Evolutionary conservation across 2,329 filamentous ascomycete species (phyloP), one percentile per base, ranked within the genome.

Genomic region (Clonostachys chloroleuca): DNA sequence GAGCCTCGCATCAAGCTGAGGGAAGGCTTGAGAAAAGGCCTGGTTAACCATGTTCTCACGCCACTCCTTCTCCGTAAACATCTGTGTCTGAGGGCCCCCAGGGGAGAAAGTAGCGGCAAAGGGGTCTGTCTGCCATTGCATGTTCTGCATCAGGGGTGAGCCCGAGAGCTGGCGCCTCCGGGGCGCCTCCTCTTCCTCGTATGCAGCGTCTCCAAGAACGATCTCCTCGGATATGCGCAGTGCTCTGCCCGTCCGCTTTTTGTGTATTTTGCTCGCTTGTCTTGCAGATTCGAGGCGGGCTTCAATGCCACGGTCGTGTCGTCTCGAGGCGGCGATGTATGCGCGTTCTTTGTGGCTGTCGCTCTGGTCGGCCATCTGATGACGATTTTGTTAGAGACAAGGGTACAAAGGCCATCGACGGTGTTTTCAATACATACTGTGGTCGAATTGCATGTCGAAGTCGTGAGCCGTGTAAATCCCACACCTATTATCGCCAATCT

Each of bases 181-280:
- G 1, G 86, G 83, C 55, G 95, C 89, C 46, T 95, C 91, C 59
- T 95, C 89, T 65, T 96, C 92, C 59, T 96, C 91, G 62, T 96
- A 96, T 89, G 96, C 95, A 63, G 95, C 90, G 63, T 96, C 92
- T 52, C 89, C 91, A 55, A 87, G 74, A 12, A 96, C 91, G 18
- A 94, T 91, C 59, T 94, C 81, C 64, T 92, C 87, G 24, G 86
- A 91, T 49, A 96, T 87, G 55, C 84, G 84, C 50, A 96, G 77
- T 3, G 80, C 83, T 56, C 90, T 87, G 37, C 92, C 92, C 0
- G 92, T 96, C 16, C 91, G 83, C 62, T 85, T 81, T 70, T 91
- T 90, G 75, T 96, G 92, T 36, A 96, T 89, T 58, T 90, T 84
- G n/a, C 92, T 96, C 6, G 92, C 92, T 66, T 89, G 82, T 45